Evolutionary conservation across 2,329 filamentous ascomycete genomes (phyloP), one percentile per base, ranked within the genome.

Genomic region (Colletotrichum eleusines): DNA sequence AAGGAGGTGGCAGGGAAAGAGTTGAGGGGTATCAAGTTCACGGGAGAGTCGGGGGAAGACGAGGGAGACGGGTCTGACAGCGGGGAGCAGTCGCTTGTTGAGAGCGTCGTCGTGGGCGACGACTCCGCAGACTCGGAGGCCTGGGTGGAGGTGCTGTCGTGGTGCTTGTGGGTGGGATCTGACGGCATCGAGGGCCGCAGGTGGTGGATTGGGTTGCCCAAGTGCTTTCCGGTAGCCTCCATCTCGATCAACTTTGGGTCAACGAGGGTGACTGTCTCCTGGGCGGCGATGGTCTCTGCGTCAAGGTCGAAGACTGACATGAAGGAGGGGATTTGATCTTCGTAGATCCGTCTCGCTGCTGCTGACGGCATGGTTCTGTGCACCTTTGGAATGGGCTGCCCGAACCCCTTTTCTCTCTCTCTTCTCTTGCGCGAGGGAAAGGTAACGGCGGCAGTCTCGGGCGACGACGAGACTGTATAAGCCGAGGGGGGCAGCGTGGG

Each of bases 41-140:
- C 85, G 1, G 94, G 94, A 3, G 96, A 98, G 81, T 98, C 95
- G 11, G 95, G 95, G 1, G 95, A 98, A 28, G 95, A 94, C 63
- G 92, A 95, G 3, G 96, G 94, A 6, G 95, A 98, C 9, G 94
- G 92, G 76, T 98, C 95, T 38, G 95, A 95, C 59, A 96, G 87
- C 38, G 94, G 93, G 11, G 94, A 95, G 6, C 95, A 97, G 82
- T 97, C 95, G 73, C 95, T 94, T 26, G 94, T 97, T 7, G 94
- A 97, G 60, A 96, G 89, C 2, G 95, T 97, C 4, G 95, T 98
- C 9, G 95, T 98, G 1, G 96, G 96, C 11, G 95, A 98, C 28
- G 95, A 97, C 77, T 97, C 95, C 51, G 93, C 93, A 1, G 96
- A 98, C 74, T 93, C 94, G 20, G 92, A 93, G 65, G 87, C 87